Evolutionary conservation across 352 stramenopile genomes (phyloP), one percentile per base, ranked within the genome.

Genomic region (Pythium rhizo-oryzae): DNA sequence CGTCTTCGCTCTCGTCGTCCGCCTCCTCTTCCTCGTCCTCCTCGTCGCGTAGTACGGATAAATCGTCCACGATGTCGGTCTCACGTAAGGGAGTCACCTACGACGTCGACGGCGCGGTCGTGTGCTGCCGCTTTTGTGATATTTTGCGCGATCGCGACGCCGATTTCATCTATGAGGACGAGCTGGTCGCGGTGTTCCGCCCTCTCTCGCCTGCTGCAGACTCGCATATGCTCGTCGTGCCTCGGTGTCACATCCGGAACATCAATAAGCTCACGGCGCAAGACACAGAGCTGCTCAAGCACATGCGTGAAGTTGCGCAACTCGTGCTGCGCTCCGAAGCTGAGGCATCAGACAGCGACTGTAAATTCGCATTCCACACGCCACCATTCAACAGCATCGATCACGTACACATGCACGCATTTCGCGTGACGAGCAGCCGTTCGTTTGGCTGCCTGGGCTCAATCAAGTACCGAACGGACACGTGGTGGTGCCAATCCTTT

Each of bases 341-440:
- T 4, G 33, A 8, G 8, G 19, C 46, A 8, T 41, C 58, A 0
- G 25, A 49, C 35, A 68, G 60, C n/a, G 75, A 87, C 52, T 91
- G 77, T 51, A 92, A 91, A 62, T 90, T 91, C 19, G 85, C 88
- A 2, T 96, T 96, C 70, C 88, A 96, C 70, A 87, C 80, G 23
- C 88, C 88, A 12, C 88, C 88, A 16, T 96, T 96, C 71, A 96
- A 96, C 78, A 93, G 84, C 69, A 96, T 96, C 69, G 88, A 96
- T 71, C 88, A 96, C 72, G 85, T 96, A 44, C 88, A 96, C 80
- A 94, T 96, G 86, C 88, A 96, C 74, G 86, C 85, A 19, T 94
- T 96, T 61, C 81, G 80, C 18, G 41, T 47, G 15, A 82, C 74
- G 49, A 76, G 77, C 62, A 76, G 83, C 18, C 68, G 85, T 47